Base-by-base conservation (phyloP, 768 basidiomycete genomes). In the Kwoniella europaea region DNA sequence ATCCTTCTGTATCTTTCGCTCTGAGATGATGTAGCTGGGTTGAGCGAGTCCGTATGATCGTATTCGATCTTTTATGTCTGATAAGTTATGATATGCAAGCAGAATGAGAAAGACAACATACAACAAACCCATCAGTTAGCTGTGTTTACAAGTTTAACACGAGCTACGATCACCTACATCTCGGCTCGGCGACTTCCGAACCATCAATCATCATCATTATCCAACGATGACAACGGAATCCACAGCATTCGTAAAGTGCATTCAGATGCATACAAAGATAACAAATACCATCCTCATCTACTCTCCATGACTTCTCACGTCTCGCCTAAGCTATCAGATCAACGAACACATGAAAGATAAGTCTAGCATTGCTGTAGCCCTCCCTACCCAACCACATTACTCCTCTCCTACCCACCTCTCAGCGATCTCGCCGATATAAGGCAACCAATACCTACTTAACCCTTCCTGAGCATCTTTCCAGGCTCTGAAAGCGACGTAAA, bases 331-430 rank as follows among this genome's bases (percentile, higher is more conserved):
- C 35, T 16, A 50, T 50, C 46, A 15, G 3, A 18, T 16, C 13
- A 16, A 16, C 18, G 2, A 35, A 35, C 35, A 29, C 35, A 9
- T 35, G 29, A 35, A 7, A 35, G 0, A 35, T 5, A 35, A 6
- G 35, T 35, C 35, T 35, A 35, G 16, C 0, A 52, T 52, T 20
- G 0, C 50, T 52, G 20, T 52, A 52, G 16, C 50, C 20, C 50
- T 20, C 18, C 20, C 50, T 55, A 22, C 10, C 58, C 12, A 16
- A 43, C 50, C 13, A 24, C 43, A 18, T 52, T 71, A 89, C 79
- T 91, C 91, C 70, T 90, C 90, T 10, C 85, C 84, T 12, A 92
- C 85, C 90, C 91, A 92, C 68, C 85, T 84, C 71, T 90, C 90
- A 15, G 91, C 91, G 13, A 91, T 79, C 24, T 85, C 84, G 3